phyloP scores from a whole-genome alignment of 1,284 basidiomycete genomes.

The Austroboletus rostrupii region DNA sequence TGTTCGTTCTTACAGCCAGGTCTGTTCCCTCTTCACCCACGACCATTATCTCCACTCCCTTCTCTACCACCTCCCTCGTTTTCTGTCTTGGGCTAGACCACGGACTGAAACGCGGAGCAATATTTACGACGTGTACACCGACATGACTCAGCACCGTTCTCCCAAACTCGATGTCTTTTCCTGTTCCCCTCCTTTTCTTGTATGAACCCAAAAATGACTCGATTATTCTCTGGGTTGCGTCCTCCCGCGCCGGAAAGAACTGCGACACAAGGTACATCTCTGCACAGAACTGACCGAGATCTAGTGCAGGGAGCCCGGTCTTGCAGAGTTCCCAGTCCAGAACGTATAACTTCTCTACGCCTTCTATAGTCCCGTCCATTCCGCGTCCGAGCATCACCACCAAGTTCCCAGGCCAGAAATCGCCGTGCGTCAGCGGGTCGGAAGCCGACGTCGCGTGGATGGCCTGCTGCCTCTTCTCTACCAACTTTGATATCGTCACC shows the following conservation, averaged over 20 bases:
- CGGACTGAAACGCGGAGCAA: slow-evolving; percentile 37
- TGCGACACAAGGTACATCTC: slow-evolving; percentile 47
- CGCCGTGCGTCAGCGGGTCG: slow-evolving; percentile 40
- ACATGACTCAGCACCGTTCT: slow-evolving; percentile 38
- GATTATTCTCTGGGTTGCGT: slow-evolving; percentile 33
- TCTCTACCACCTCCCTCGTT: slow-evolving; percentile 43
- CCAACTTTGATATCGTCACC: slow-evolving; percentile 34
- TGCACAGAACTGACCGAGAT: slow-evolving; percentile 58
- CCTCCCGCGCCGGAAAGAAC: slow-evolving; percentile 39
- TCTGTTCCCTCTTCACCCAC: not conserved
- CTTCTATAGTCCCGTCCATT: slow-evolving; percentile 20
- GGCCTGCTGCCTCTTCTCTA: slow-evolving; percentile 22
- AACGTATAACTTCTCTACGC: slow-evolving; percentile 41
- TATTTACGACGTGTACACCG: slow-evolving; percentile 47
- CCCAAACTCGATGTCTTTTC: slow-evolving; percentile 22
- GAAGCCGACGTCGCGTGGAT: slow-evolving; percentile 36
- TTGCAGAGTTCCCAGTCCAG: slow-evolving; percentile 57
- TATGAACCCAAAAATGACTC: slow-evolving; percentile 45
- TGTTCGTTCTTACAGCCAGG: not conserved
- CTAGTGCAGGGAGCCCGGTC: slow-evolving; percentile 48
- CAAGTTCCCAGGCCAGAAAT: slow-evolving; percentile 67
- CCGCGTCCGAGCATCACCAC: slow-evolving; percentile 34
- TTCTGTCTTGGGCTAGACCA: slow-evolving; percentile 43
- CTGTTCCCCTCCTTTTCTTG: slow-evolving; percentile 18
- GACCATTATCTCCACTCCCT: slow-evolving; percentile 23